Conservation (phyloP, 2,329 filamentous ascomycete genomes). For the Calonectria pseudoreteaudii region DNA sequence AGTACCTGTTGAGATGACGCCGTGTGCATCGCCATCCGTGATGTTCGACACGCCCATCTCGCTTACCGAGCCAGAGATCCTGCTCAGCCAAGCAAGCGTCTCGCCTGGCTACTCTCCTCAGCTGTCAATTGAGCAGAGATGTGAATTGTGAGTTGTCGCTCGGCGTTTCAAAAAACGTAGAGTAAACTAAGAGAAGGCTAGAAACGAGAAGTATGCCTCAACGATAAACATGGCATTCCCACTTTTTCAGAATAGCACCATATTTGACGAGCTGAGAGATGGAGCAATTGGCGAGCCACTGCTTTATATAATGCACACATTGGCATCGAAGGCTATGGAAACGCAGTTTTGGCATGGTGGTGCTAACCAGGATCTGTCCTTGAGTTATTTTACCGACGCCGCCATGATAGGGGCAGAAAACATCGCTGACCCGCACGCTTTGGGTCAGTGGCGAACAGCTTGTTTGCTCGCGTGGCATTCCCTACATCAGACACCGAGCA, state of each 20-base stretch:
- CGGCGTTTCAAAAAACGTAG: no score
- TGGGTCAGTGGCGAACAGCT: not conserved
- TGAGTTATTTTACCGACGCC: not conserved
- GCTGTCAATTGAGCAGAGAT: not conserved
- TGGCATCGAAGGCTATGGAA: not conserved
- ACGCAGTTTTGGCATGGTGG: not conserved
- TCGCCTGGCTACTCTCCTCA: not conserved
- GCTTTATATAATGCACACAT: not conserved
- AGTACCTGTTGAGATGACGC: not conserved
- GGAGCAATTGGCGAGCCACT: not conserved
- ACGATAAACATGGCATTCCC: not conserved
- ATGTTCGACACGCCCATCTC: not conserved
- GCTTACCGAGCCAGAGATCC: not conserved
- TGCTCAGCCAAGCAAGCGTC: not conserved
- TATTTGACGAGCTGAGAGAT: not conserved
- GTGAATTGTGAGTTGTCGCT: not conserved
- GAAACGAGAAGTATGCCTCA: not conserved
- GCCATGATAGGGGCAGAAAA: not conserved
- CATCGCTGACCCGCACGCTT: not conserved
- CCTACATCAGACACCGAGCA: not conserved
- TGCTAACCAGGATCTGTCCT: not conserved
- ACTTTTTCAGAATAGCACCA: not conserved
- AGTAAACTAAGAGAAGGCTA: not conserved
- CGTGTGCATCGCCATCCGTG: not conserved
- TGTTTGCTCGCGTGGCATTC: not conserved